Evolutionary conservation across 2,329 filamentous ascomycete genomes (phyloP).

Genomic region (Magnaporthales sp.): DNA sequence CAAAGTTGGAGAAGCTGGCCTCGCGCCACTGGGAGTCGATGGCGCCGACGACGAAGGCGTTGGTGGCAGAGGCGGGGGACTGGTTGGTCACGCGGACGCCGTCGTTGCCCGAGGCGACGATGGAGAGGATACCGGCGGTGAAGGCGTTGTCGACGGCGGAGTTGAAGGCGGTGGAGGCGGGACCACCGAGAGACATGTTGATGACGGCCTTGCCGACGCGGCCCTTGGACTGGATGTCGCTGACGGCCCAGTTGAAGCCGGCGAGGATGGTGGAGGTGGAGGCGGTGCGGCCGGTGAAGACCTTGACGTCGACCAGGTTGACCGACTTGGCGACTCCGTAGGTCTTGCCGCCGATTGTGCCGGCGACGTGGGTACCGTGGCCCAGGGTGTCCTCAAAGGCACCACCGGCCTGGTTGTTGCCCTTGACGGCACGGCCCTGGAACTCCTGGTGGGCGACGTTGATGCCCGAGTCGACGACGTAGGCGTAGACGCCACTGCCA

Average conservation of each 20-base stretch:
- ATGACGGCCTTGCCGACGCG: slow-evolving; percentile 37
- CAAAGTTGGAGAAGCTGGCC: slow-evolving; percentile 44
- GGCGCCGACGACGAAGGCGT: slow-evolving; percentile 45
- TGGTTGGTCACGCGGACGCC: slow-evolving; percentile 30
- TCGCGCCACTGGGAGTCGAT: slow-evolving; percentile 28
- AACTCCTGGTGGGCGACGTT: slow-evolving; percentile 32
- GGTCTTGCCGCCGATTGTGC: slow-evolving; percentile 30
- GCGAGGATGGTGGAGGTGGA: slow-evolving; percentile 26
- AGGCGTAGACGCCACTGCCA: slow-evolving; percentile 20
- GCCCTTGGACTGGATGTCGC: slow-evolving; percentile 22
- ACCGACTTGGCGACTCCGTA: slow-evolving; percentile 39
- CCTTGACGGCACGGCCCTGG: slow-evolving; percentile 29
- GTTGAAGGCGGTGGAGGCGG: slow-evolving; percentile 37
- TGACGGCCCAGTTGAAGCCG: slow-evolving; percentile 32
- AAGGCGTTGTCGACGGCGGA: slow-evolving; percentile 37
- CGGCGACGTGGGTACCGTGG: slow-evolving; percentile 39
- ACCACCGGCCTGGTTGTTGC: slow-evolving; percentile 25
- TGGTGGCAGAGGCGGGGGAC: slow-evolving; percentile 39
- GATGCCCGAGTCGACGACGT: slow-evolving; percentile 40
- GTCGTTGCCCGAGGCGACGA: slow-evolving; percentile 47
- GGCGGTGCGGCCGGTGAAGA: slow-evolving; percentile 27
- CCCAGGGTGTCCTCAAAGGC: slow-evolving; percentile 30
- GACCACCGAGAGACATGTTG: slow-evolving; percentile 50
- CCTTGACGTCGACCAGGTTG: slow-evolving; percentile 34
- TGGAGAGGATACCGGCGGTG: slow-evolving; percentile 38